Base-by-base conservation (phyloP, 129 eudicot species). In the Artemisia tridentata region DNA sequence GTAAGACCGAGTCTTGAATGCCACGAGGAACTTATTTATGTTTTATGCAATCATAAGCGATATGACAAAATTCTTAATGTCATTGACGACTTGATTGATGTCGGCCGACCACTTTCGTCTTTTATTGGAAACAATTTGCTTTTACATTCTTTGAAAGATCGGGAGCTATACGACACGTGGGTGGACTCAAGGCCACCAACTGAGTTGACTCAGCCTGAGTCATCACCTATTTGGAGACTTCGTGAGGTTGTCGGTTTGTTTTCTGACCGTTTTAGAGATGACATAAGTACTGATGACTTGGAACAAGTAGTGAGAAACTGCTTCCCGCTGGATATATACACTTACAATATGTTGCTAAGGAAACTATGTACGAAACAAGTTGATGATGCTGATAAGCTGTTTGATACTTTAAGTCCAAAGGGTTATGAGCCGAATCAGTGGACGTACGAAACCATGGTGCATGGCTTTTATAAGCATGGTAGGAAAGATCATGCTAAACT, bases 351-450 rank as follows among this genome's bases (percentile, higher is more conserved):
- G 86, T 61, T 89, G 52, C 53, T 92, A 63, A 81, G 86, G 83
- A 89, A 78, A 78, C 11, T 84, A 65, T 71, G 84, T 65, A 64
- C 50, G 46, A 68, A 63, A n/a, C 69, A 77, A 43, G 76, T 85
- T 45, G 85, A 89, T 71, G 69, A 61, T 68, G 98, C 98, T 64
- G 63, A 65, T 64, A 47, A 75, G 58, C 72, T 75, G 66, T 81
- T 89, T 53, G 47, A 76, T n/a, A 71, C 69, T 75, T 18, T 92
- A 55, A 25, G 79, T 47, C 75, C 65, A 48, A 89, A 76, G 55
- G 98, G 98, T 41, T 80, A 77, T 76, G 65, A 78, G 65, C 96
- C 98, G 41, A 85, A 89, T 73, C 51, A 71, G 67, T 89, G 95
- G 96, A 86, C 87, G 65, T 92, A 83, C 58, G 85, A 85, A 27